Evolutionary conservation across 2,329 filamentous ascomycete genomes (phyloP), one percentile per base, ranked within the genome.

Genomic region (Colletotrichum navitas): DNA sequence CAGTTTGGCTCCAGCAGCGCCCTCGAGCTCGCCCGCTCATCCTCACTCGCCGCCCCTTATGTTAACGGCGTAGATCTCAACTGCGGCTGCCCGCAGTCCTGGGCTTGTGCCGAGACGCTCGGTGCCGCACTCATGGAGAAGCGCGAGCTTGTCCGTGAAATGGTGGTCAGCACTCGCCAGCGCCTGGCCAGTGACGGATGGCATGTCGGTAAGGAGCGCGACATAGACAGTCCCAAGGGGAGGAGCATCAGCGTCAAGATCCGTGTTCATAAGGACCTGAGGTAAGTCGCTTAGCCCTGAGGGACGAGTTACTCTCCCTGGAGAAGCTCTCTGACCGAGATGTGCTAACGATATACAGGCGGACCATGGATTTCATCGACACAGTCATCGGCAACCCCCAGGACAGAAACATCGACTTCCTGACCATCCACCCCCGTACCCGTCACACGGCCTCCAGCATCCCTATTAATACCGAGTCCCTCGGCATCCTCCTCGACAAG

Each of bases 11-110:
- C 89, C 74, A 91, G 89, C 75, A 85, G 84, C 5, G 85, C 90
- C 8, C 76, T 84, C 4, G 91, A 93, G 77, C 84, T 93, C 55
- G 84, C 88, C 18, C 86, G 90, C 39, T 90, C 91, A 14, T 86
- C 90, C 0, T 84, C 86, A 29, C 85, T 93, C 59, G 88, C 89
- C 2, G 87, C 86, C 0, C 90, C 91, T 2, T 89, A 83, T 77
- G 87, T 89, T 63, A 87, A 86, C 75, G 91, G 91, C 73, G 86
- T 93, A 3, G 90, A 93, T 76, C 83, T 93, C 51, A 93, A 93
- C 81, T 93, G 91, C 79, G 91, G 91, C 14, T 93, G 91, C 76
- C 91, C 91, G 10, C 91, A 93, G 80, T 88, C 88, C 7, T 93
- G 91, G 91, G 91, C 91, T 0, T 91, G 91, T 76, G 88, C 90